Percentiles rank a stretch among this genome's conserved stretches.
These are phyloP conservation scores for Brasilioporus rufonigricans DNA, from an alignment of 768 basidiomycete genomes.

Conservation along the genomic window DNA sequence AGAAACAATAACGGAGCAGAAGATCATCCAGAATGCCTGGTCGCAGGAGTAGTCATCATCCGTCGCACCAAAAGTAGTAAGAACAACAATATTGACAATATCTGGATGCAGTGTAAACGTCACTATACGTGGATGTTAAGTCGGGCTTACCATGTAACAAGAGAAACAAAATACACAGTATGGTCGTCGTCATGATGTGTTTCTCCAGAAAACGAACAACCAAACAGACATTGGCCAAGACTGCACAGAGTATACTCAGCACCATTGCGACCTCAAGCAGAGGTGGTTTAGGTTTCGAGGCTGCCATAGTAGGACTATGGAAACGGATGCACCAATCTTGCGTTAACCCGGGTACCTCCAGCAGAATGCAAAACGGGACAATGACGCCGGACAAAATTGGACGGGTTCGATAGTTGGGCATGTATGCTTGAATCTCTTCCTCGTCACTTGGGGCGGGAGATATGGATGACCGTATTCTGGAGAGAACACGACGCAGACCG, in stretches of 20 bases:
- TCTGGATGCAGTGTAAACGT: conserved; percentile 42
- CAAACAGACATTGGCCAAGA: conserved; percentile 67
- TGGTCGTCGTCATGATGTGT: conserved; percentile 57
- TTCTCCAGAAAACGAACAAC: conserved; percentile 73
- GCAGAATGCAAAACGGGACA: conserved; percentile 76
- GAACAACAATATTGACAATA: conserved; percentile 58
- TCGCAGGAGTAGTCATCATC: conserved; percentile 70
- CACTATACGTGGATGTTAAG: background rate
- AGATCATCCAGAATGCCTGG: conserved; percentile 72
- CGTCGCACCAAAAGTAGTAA: conserved; percentile 60
- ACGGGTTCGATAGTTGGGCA: conserved; percentile 59
- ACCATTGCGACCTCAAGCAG: conserved; percentile 61
- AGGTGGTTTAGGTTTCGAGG: conserved; percentile 50
- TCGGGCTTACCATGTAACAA: conserved; percentile 63
- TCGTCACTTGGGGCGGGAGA: conserved; percentile 16
- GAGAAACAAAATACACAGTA: conserved; percentile 60
- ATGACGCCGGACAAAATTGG: conserved; percentile 67
- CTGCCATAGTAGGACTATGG: conserved; percentile 37
- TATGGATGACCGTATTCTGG: background rate
- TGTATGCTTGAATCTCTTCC: conserved; percentile 32
- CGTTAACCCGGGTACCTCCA: conserved; percentile 75
- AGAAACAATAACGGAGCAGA: conserved; percentile 71
- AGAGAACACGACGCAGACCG: background rate
- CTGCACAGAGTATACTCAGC: conserved; percentile 64
- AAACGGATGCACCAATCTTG: conserved; percentile 72